phyloP scores from a whole-genome alignment of 352 stramenopile genomes.

The Phytophthora melonis region DNA sequence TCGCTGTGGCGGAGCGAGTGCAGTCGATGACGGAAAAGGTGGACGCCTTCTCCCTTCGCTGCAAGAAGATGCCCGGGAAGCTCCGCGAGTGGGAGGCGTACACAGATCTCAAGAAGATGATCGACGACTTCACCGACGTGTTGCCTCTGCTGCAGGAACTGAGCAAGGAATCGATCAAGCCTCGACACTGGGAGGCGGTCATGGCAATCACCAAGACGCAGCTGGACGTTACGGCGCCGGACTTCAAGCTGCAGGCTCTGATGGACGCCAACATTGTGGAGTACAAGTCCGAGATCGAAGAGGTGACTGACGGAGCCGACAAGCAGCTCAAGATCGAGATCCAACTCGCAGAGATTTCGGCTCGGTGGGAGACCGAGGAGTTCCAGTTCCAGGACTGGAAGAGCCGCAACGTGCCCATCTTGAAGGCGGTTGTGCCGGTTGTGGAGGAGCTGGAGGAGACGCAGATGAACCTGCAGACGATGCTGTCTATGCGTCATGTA shows the following conservation, averaged over 20 bases:
- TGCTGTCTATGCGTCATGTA: constrained; percentile 98
- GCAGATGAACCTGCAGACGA: constrained; percentile 98
- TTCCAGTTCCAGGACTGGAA: constrained; percentile 98
- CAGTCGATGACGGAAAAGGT: constrained; percentile 97
- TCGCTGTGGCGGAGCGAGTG: constrained; percentile 94
- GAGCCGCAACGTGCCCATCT: constrained; percentile 93
- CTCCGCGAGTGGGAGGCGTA: constrained; percentile 98
- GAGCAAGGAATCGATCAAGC: constrained; percentile 97
- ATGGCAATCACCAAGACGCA: constrained; percentile 94
- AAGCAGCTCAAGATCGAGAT: constrained; percentile 98
- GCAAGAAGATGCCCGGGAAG: constrained; percentile 98
- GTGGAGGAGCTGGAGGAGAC: constrained; percentile 98
- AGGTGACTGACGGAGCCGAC: constrained; percentile 97
- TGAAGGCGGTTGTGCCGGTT: constrained; percentile 96
- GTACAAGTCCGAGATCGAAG: constrained; percentile 96
- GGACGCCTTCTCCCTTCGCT: constrained; percentile 95
- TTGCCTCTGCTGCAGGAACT: constrained; percentile 97
- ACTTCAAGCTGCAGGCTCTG: constrained; percentile 97
- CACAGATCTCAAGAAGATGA: constrained; percentile 96
- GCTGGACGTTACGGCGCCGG: constrained; percentile 93
- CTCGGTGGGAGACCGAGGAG: constrained; percentile 94
- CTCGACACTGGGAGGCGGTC: constrained; percentile 97
- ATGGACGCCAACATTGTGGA: constrained; percentile 94
- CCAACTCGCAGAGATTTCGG: constrained; percentile 94
- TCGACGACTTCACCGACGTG: constrained; percentile 98